Evolutionary conservation across 1,139 yeast species (phyloP).

Genomic region (Kurtzmaniella natalensis): DNA sequence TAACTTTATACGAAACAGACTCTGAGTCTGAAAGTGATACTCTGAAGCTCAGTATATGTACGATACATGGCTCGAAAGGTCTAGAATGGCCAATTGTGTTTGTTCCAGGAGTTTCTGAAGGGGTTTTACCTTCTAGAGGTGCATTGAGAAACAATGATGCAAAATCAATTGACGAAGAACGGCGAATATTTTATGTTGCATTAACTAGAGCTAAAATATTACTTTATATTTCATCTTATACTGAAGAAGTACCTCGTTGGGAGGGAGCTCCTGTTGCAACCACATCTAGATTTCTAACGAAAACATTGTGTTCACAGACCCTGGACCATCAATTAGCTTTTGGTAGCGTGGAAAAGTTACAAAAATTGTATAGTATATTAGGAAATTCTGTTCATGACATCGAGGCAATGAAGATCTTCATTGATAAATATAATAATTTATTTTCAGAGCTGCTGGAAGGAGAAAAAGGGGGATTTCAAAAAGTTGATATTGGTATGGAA

Average conservation of each 20-base stretch:
- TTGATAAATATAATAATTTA: too few species aligned
- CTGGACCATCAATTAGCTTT: slow-evolving; percentile 1
- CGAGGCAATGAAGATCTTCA: too few species aligned
- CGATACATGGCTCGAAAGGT: slow-evolving; percentile 92
- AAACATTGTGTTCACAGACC: not conserved
- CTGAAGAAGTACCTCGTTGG: slow-evolving; percentile 18
- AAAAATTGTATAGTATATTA: slow-evolving; percentile 1
- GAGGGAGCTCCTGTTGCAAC: slow-evolving; percentile 19
- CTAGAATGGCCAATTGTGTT: slow-evolving; percentile 93
- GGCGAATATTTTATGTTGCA: slow-evolving; percentile 85
- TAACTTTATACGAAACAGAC: slow-evolving; percentile 50
- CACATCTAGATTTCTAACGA: slow-evolving; percentile 29
- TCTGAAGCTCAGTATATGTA: slow-evolving; percentile 44
- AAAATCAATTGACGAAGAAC: slow-evolving; percentile 58
- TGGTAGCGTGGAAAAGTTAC: not conserved
- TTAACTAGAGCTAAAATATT: slow-evolving; percentile 70
- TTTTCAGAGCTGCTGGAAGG: too few species aligned
- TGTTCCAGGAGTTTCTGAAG: slow-evolving; percentile 65
- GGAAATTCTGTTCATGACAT: too few species aligned
- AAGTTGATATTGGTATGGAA: too few species aligned
- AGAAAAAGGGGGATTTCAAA: too few species aligned
- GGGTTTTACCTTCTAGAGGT: slow-evolving; percentile 50
- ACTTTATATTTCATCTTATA: slow-evolving; percentile 33
- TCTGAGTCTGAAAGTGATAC: slow-evolving; percentile 8
- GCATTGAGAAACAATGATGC: slow-evolving; percentile 28